These are phyloP conservation scores for Neonectria ditissima DNA, from an alignment of 2,329 filamentous ascomycete species.

Conservation along the genomic window DNA sequence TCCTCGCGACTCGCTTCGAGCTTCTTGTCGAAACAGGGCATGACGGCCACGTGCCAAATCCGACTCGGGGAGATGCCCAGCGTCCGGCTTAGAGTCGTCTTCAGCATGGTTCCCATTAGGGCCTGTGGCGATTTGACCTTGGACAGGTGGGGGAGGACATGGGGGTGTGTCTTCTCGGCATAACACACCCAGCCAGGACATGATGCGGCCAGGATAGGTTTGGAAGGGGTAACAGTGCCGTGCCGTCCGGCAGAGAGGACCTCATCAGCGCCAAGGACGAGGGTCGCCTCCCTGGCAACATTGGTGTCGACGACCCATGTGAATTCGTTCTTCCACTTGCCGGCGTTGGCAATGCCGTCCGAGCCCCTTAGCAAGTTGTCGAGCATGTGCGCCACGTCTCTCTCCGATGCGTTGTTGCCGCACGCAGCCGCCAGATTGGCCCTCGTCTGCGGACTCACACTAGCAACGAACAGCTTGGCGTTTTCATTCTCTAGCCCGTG, in stretches of 20 bases:
- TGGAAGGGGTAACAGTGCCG: constrained; percentile 40
- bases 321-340: constrained; percentile 80
- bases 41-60: constrained; percentile 95
- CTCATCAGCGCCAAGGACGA: constrained; percentile 84
- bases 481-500: constrained; percentile 67
- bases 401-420: constrained; percentile 76
- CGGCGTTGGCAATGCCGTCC: constrained; percentile 75
- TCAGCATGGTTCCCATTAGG: constrained; percentile 88
- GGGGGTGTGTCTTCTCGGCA: constrained; percentile 96
- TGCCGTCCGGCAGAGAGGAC: constrained; percentile 58
- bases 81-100: constrained; percentile 81
- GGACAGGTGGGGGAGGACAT: constrained; percentile 91
- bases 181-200: constrained; percentile 99
- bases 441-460: constrained; percentile 89
- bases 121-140: constrained; percentile 95
- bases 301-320: constrained; percentile 94
- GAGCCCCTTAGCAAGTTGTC: constrained; percentile 79
- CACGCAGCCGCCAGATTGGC: constrained; percentile 90
- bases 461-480: constrained; percentile 88
- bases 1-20: constrained; percentile 94
- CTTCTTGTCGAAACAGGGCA: constrained; percentile 99
- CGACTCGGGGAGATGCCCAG: constrained; percentile 79
- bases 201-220: constrained; percentile 84
- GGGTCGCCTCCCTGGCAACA: constrained; percentile 80
- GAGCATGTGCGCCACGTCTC: constrained; percentile 83